Evolutionary conservation across 352 stramenopile species (phyloP).

Genomic region (Globisporangium megalacanthum): DNA sequence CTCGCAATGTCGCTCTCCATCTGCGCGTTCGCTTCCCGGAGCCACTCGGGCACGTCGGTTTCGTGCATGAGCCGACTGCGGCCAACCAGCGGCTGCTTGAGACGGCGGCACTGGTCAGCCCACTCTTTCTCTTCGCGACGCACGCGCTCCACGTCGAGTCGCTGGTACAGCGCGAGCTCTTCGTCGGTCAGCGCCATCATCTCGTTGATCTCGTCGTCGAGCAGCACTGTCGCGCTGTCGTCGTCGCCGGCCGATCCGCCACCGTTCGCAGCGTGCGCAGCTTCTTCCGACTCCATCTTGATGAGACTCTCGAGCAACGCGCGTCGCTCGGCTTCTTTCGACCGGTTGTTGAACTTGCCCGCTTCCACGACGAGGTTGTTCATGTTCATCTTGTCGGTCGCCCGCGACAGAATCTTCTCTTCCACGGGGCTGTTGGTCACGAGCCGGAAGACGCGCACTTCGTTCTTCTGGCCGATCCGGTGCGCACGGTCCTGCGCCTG

Average conservation of each 20-base stretch:
- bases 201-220: constrained; percentile 86
- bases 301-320: constrained; percentile 85
- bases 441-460: constrained; percentile 83
- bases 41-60: constrained; percentile 67
- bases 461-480: constrained; percentile 90
- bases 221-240: constrained; percentile 53
- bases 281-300: constrained; percentile 86
- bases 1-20: constrained; percentile 51
- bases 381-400: constrained; percentile 91
- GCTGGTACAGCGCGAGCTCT: constrained; percentile 75
- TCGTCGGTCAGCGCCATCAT: constrained; percentile 89
- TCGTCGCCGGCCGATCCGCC: constrained; percentile 25
- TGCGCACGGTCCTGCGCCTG: constrained; percentile 90
- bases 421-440: constrained; percentile 86
- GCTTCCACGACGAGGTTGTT: constrained; percentile 88
- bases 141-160: constrained; percentile 58
- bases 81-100: constrained; percentile 30
- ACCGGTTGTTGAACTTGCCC: constrained; percentile 86
- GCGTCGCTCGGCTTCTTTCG: constrained; percentile 80
- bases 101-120: constrained; percentile 60
- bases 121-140: constrained; percentile 60
- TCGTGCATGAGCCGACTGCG: constrained; percentile 66
- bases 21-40: constrained; percentile 61
- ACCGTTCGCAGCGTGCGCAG: constrained; percentile 42
- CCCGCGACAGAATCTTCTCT: constrained; percentile 82